Percentiles rank a stretch among this genome's conserved stretches.
Conservation (phyloP, 208 protist species). For the Trypanosoma melophagium region DNA sequence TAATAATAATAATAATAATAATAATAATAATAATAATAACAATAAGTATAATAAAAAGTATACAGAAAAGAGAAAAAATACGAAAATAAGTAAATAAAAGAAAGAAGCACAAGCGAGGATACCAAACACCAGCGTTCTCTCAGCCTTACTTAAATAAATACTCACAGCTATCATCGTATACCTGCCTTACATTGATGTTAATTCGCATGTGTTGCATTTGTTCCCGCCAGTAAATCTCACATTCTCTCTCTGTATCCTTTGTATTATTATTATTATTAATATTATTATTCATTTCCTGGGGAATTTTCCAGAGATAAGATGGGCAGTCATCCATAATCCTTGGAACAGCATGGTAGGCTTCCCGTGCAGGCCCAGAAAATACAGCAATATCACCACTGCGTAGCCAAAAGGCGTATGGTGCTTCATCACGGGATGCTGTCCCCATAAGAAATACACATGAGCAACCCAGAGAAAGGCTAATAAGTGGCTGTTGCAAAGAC, state of each 20-base stretch:
- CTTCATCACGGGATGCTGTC: slow-evolving; percentile 61
- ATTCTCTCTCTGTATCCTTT: slow-evolving; percentile 23
- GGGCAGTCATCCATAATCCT: slow-evolving; percentile 88
- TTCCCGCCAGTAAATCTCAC: slow-evolving; percentile 76
- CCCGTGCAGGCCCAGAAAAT: slow-evolving; percentile 66
- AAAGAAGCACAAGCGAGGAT: too few species aligned
- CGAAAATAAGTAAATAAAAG: not conserved
- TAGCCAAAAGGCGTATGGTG: slow-evolving; percentile 74
- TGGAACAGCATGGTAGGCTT: slow-evolving; percentile 71
- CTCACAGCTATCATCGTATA: slow-evolving; percentile 62
- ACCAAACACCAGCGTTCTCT: too few species aligned
- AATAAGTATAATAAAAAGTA: slow-evolving; percentile 8
- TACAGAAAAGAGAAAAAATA: slow-evolving; percentile 9
- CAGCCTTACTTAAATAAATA: slow-evolving; percentile 36
- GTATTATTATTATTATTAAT: slow-evolving; percentile 14
- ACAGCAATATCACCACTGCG: slow-evolving; percentile 78
- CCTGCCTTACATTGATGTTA: slow-evolving; percentile 87
- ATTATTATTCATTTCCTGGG: slow-evolving; percentile 35
- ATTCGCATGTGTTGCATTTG: slow-evolving; percentile 86
- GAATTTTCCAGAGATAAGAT: slow-evolving; percentile 45
- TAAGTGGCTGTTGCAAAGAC: slow-evolving; percentile 63
- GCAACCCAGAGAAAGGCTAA: slow-evolving; percentile 80
- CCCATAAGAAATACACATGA: slow-evolving; percentile 87
- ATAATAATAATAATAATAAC: not conserved
- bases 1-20: not conserved